These are phyloP conservation scores for Paramyrothecium sp. DNA, from an alignment of 2,329 filamentous ascomycete species.

Conservation along the genomic window DNA sequence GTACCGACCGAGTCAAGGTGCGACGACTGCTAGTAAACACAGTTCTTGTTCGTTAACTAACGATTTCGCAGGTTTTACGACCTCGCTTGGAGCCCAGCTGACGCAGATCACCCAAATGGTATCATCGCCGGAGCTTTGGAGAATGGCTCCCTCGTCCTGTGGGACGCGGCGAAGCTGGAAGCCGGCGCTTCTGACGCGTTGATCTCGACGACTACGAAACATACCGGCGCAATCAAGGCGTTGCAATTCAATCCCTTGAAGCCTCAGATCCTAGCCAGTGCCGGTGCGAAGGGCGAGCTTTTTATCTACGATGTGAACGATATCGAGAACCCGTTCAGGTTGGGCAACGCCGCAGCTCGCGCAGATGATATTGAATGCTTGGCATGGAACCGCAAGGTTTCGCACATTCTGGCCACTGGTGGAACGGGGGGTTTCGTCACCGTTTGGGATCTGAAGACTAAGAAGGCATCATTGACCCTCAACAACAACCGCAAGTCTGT, in stretches of 20 bases:
- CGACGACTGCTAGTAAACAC: not conserved
- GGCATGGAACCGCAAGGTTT: slow-evolving; percentile 98
- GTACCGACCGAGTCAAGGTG: slow-evolving; percentile 90
- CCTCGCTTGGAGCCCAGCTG: slow-evolving; percentile 87
- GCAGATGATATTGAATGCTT: slow-evolving; percentile 95
- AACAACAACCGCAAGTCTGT: slow-evolving; percentile 95
- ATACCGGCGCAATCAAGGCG: slow-evolving; percentile 88
- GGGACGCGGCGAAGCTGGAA: slow-evolving; percentile 76
- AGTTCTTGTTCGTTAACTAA: slow-evolving; percentile 5
- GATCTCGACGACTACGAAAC: slow-evolving; percentile 84
- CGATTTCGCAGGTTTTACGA: slow-evolving; percentile 77
- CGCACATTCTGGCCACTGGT: slow-evolving; percentile 93
- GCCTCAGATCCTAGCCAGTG: slow-evolving; percentile 87
- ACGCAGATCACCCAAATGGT: slow-evolving; percentile 74
- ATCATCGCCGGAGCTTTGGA: slow-evolving; percentile 95
- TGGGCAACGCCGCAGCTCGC: slow-evolving; percentile 84
- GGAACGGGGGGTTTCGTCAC: slow-evolving; percentile 93
- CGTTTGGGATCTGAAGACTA: slow-evolving; percentile 97
- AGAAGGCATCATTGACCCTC: slow-evolving; percentile 93
- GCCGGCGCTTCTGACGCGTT: slow-evolving; percentile 66
- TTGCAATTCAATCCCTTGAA: slow-evolving; percentile 95
- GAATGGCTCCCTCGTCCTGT: slow-evolving; percentile 89
- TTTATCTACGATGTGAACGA: slow-evolving; percentile 96
- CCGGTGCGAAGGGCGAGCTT: slow-evolving; percentile 91
- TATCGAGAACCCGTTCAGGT: slow-evolving; percentile 78